Percentiles rank a stretch among this genome's conserved stretches.
Conservation (phyloP, 345 rosid species). For the Leavenworthia alabamica region DNA sequence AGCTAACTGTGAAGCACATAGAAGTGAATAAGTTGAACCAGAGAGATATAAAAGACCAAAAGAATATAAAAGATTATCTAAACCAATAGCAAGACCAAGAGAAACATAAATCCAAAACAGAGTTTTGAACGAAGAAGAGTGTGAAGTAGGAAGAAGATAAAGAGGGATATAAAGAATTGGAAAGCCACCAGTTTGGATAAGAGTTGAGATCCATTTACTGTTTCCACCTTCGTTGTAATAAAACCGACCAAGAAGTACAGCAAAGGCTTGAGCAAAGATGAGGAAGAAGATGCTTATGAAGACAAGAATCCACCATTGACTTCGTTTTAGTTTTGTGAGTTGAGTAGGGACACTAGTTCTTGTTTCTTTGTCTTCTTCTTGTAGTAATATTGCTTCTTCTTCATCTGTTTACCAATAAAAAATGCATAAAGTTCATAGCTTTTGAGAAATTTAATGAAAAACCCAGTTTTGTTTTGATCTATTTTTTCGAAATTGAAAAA, state of each 20-base stretch:
- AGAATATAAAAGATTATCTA: constrained; percentile 63
- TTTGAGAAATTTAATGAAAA: not conserved
- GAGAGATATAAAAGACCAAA: constrained; percentile 69
- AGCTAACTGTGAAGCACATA: constrained; percentile 68
- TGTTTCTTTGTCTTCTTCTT: not conserved
- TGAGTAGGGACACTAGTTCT: constrained; percentile 1
- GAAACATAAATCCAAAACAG: constrained; percentile 40
- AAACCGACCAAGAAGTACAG: constrained; percentile 37
- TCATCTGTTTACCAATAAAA: constrained; percentile 3
- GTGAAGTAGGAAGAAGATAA: constrained; percentile 38
- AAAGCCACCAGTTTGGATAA: constrained; percentile 42
- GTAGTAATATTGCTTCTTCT: not conserved
- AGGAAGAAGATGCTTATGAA: constrained; percentile 34
- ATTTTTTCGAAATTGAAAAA: not conserved
- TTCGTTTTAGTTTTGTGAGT: constrained; percentile 32
- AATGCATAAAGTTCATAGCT: not conserved
- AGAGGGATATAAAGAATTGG: constrained; percentile 59
- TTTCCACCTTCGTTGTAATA: constrained; percentile 26
- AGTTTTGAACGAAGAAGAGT: constrained; percentile 27
- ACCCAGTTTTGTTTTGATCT: not conserved
- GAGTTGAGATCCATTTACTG: constrained; percentile 30
- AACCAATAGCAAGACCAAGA: constrained; percentile 57
- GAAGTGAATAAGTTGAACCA: constrained; percentile 69
- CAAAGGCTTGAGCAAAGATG: constrained; percentile 56
- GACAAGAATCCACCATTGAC: constrained; percentile 62